phyloP scores from a whole-genome alignment of 495 filamentous ascomycete genomes.

The Choiromyces venosus region DNA sequence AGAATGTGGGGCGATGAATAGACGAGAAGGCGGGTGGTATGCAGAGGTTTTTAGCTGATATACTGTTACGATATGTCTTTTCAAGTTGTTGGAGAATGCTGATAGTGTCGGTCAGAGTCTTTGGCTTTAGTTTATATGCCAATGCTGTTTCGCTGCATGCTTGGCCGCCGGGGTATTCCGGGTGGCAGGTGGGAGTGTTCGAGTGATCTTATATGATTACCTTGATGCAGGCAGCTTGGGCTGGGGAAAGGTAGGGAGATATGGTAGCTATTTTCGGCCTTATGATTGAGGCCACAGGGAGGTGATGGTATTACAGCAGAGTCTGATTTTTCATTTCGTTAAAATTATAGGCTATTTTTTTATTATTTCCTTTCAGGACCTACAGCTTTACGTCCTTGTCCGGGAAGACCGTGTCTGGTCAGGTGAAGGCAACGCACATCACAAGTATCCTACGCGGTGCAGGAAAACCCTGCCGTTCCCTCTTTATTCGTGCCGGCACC shows the following conservation, averaged over 20 bases:
- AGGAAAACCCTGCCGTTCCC: not conserved
- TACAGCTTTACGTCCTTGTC: not conserved
- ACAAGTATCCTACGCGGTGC: not conserved
- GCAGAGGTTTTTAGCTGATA: not conserved
- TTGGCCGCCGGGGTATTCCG: not conserved
- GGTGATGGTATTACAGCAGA: not conserved
- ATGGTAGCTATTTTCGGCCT: not conserved
- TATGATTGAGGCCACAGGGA: not conserved
- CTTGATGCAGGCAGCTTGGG: not conserved
- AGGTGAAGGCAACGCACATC: not conserved
- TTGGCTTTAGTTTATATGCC: not conserved
- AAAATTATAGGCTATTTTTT: not conserved
- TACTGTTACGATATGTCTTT: not conserved
- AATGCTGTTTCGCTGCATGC: not conserved
- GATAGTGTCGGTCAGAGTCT: not conserved
- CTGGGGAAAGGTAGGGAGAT: not conserved
- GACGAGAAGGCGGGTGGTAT: too few relatives aligned
- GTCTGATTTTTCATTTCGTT: not conserved
- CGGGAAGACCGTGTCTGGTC: not conserved
- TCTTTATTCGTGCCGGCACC: not conserved
- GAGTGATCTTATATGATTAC: not conserved
- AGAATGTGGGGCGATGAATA: too few relatives aligned
- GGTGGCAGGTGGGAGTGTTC: not conserved
- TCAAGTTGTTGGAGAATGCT: not conserved
- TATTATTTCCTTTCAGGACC: not conserved